Evolutionary conservation across 495 filamentous ascomycete species (phyloP).

Genomic region (Hypoxylon trugodes): DNA sequence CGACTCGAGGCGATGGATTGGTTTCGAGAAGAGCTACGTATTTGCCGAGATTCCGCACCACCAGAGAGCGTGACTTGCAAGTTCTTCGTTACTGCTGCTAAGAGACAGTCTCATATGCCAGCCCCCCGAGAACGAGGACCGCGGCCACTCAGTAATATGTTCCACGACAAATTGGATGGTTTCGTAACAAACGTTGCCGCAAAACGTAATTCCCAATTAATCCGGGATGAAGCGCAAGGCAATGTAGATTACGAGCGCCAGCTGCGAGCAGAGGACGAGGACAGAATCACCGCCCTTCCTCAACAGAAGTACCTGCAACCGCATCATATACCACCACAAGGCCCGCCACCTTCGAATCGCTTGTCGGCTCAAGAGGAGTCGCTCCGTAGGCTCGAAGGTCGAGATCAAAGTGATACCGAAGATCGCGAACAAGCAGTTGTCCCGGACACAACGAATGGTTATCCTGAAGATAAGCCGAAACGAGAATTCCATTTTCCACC

Average conservation of each 20-base stretch:
- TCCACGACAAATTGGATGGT: slow-evolving; percentile 85
- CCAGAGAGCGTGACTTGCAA: slow-evolving; percentile 87
- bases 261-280: slow-evolving; percentile 84
- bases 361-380: slow-evolving; percentile 51
- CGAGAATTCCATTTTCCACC: slow-evolving; percentile 65
- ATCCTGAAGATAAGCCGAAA: slow-evolving; percentile 46
- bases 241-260: slow-evolving; percentile 80
- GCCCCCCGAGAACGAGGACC: slow-evolving; percentile 58
- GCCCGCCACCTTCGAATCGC: slow-evolving; percentile 50
- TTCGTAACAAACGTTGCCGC: slow-evolving; percentile 81
- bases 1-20: slow-evolving; percentile 93
- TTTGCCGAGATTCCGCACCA: slow-evolving; percentile 85
- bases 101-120: slow-evolving; percentile 56
- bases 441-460: slow-evolving; percentile 24
- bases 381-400: slow-evolving; percentile 55
- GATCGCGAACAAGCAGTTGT: slow-evolving; percentile 20
- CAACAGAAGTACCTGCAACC: slow-evolving; percentile 64
- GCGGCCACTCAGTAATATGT: slow-evolving; percentile 69
- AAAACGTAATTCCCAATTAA: slow-evolving; percentile 82
- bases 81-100: slow-evolving; percentile 87
- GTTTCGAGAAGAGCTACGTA: slow-evolving; percentile 94
- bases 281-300: slow-evolving; percentile 83
- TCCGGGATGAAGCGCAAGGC: slow-evolving; percentile 81
- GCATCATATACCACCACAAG: slow-evolving; percentile 55
- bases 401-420: slow-evolving; percentile 39